A percentile compares a stretch with the other conserved stretches of the same genome.
phyloP scores from a whole-genome alignment of 176 grass and related monocot species.

The Oryza longistaminata region DNA sequence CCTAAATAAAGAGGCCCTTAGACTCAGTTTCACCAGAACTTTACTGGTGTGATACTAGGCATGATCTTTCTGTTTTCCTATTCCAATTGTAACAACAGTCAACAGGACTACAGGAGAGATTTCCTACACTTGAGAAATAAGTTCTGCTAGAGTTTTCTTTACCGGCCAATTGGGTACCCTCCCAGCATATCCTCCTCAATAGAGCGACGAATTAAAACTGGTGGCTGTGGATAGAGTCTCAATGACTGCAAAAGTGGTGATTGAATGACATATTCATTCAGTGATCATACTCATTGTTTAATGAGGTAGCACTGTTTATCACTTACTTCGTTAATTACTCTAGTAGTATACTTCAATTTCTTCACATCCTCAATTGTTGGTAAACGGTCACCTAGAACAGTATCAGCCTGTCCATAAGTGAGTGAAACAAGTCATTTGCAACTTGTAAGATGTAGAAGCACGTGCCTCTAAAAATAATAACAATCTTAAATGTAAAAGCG shows the following conservation, averaged over 20 bases:
- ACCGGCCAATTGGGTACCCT: constrained; percentile 80
- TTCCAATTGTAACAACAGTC: not conserved
- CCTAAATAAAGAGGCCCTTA: no score
- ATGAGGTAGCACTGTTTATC: not conserved
- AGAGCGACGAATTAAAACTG: constrained; percentile 90
- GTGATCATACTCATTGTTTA: not conserved
- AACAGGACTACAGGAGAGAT: not conserved
- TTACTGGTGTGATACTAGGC: not conserved
- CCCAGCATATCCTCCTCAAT: constrained; percentile 87
- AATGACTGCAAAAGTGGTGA: constrained; percentile 67
- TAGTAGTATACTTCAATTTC: constrained; percentile 87
- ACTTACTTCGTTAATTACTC: constrained; percentile 96
- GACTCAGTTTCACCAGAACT: not conserved
- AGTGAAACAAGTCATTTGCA: constrained; percentile 4
- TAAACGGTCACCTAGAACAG: constrained; percentile 68
- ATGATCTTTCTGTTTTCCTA: not conserved
- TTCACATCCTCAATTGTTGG: constrained; percentile 87
- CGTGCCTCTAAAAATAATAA: not conserved
- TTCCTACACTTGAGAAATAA: not conserved
- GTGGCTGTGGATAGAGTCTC: constrained; percentile 93
- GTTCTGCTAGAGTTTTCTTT: constrained; percentile 21
- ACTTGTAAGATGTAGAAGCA: not conserved
- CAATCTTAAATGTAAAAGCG: constrained; percentile 25
- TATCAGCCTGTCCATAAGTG: constrained; percentile 68
- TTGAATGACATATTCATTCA: not conserved